Evolutionary conservation across 768 basidiomycete genomes (phyloP), one percentile per base, ranked within the genome.

Genomic region (Auricularia heimuer): DNA sequence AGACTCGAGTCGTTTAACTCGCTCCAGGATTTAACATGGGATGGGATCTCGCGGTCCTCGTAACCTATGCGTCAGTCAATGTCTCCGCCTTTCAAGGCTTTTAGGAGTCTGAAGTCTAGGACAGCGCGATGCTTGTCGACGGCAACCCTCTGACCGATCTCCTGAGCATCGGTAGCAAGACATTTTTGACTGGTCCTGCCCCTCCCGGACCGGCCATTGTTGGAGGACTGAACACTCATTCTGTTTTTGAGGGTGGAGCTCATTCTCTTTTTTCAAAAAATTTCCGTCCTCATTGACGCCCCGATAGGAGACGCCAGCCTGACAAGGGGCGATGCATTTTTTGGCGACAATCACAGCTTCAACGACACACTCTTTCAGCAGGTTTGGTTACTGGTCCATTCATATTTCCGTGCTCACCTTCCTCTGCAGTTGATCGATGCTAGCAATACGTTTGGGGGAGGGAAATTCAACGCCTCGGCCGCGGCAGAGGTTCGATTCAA

Each of bases 271-370:
- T 42, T 8, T 18, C 4, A 12, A 51, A 14, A 18, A 24, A 1
- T 4, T 3, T 62, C 3, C 51, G 7, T 42, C 14, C 34, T 18
- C 47, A 16, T 51, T 51, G 34, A 3, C 16, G 18, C 6, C 18
- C n/a, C 33, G 24, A 16, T 33, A 65, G 65, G 65, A 12, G 65
- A 66, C 62, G 62, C 62, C 3, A 63, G 62, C 24, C 51, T 66
- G 47, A 66, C 65, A 10, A 39, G 65, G 4, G 56, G 56, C 18
- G 65, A 66, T 54, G 65, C 65, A 29, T 66, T 66, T 33, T 66
- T 66, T 39, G 65, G 65, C 33, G 56, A 66, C 45, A 62, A 62
- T 16, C 62, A 62, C 11, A 39, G 36, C 16, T 66, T 66, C 62
- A 66, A 66, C 33, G 62, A 63, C 16, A 45, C 45, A n/a, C 65